Evolutionary conservation across 2,329 filamentous ascomycete genomes (phyloP).

Genomic region (Colletotrichum ledebouriae): DNA sequence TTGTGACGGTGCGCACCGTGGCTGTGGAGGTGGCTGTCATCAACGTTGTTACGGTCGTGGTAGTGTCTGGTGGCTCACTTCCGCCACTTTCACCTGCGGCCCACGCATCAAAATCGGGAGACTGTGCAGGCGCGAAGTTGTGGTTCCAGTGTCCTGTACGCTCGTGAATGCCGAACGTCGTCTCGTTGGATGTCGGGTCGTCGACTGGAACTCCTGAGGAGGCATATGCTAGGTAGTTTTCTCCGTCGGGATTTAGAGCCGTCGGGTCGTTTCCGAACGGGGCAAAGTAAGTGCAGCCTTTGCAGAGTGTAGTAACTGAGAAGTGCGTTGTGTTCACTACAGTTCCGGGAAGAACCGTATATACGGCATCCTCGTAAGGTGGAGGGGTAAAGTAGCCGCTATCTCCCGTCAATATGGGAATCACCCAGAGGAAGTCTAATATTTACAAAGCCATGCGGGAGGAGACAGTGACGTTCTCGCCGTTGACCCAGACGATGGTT

Average conservation of each 20-base stretch:
- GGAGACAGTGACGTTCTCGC: slow-evolving; percentile 53
- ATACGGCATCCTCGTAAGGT: slow-evolving; percentile 49
- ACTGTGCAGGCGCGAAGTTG: slow-evolving; percentile 51
- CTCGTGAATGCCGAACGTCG: slow-evolving; percentile 59
- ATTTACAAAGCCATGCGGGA: slow-evolving; percentile 54
- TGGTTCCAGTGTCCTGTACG: slow-evolving; percentile 57
- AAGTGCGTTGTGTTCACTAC: slow-evolving; percentile 52
- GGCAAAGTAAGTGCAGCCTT: slow-evolving; percentile 58
- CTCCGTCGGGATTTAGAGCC: slow-evolving; percentile 53
- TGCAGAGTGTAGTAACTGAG: slow-evolving; percentile 53
- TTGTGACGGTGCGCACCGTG: slow-evolving; percentile 35
- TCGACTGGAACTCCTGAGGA: slow-evolving; percentile 55
- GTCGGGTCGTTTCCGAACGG: slow-evolving; percentile 56
- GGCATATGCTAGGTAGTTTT: slow-evolving; percentile 57
- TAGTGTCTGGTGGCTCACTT: slow-evolving; percentile 29
- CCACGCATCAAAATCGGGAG: slow-evolving; percentile 52
- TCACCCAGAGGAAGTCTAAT: background rate
- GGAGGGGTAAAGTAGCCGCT: slow-evolving; percentile 54
- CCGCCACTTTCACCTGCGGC: slow-evolving; percentile 33
- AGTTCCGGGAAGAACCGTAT: slow-evolving; percentile 53
- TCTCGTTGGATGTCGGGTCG: slow-evolving; percentile 51
- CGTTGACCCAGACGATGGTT: slow-evolving; percentile 58
- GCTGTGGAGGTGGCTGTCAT: slow-evolving; percentile 36
- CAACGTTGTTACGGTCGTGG: slow-evolving; percentile 25
- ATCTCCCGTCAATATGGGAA: background rate